Conservation (phyloP, 805 yeast species). For the Saturnispora kantuleensis region DNA sequence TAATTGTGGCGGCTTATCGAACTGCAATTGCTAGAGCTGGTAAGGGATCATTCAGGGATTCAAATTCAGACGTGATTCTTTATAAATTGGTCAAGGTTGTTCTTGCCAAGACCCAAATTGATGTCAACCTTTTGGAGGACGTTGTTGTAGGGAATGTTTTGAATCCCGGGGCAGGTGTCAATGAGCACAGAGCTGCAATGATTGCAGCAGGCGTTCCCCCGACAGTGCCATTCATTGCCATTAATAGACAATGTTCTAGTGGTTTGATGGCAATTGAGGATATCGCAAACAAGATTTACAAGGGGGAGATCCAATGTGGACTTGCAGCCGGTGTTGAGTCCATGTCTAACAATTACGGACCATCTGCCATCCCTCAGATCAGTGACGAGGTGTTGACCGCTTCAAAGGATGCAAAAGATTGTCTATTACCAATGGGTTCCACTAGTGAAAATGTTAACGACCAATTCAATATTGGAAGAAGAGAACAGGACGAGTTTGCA, state of each 20-base stretch:
- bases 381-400: conserved; percentile 36
- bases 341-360: conserved; percentile 87
- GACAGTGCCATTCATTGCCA: conserved; percentile 65
- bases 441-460: conserved; percentile 87
- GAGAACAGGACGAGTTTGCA: conserved; percentile 80
- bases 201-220: conserved; percentile 87
- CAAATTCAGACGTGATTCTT: conserved; percentile 71
- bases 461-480: conserved; percentile 53
- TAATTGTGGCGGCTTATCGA: conserved; percentile 81
- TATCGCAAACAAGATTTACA: conserved; percentile 75
- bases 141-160: conserved; percentile 86
- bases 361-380: conserved; percentile 56
- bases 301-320: conserved; percentile 88
- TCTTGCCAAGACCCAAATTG: conserved; percentile 43
- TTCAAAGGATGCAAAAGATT: conserved; percentile 48
- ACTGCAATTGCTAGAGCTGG: conserved; percentile 86
- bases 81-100: conserved; percentile 54
- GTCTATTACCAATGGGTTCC: conserved; percentile 92
- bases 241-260: conserved; percentile 92
- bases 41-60: conserved; percentile 76
- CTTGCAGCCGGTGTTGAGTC: conserved; percentile 90
- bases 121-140: conserved; percentile 57
- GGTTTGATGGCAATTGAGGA: conserved; percentile 87
- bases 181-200: conserved; percentile 87
- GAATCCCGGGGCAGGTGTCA: conserved; percentile 89